Evolutionary conservation across 2,329 filamentous ascomycete genomes (phyloP).

Genomic region (Pseudogymnoascus verrucosus): DNA sequence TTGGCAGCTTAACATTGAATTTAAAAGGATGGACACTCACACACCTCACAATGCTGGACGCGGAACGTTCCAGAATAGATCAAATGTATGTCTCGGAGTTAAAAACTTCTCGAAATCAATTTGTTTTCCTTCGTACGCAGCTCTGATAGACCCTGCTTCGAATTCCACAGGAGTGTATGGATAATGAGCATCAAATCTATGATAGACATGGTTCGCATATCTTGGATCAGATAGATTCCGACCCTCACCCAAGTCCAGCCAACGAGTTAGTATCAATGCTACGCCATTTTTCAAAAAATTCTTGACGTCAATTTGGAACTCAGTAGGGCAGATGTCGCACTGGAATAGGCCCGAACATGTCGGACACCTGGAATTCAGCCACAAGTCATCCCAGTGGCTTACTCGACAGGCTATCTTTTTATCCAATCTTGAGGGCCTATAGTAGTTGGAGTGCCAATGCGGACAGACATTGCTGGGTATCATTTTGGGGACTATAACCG

Average conservation of each 20-base stretch:
- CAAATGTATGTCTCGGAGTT: background rate
- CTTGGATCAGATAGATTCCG: background rate
- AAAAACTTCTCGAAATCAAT: background rate
- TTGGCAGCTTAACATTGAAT: background rate
- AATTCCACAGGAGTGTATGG: background rate
- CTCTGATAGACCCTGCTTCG: background rate
- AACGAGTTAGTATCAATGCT: background rate
- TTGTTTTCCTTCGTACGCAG: background rate
- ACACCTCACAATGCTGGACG: background rate
- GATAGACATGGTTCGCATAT: background rate
- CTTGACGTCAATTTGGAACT: background rate
- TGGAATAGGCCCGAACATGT: background rate
- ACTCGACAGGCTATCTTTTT: background rate
- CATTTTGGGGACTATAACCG: background rate
- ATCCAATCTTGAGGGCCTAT: background rate
- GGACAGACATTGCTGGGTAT: background rate
- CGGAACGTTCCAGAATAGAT: too few relatives aligned
- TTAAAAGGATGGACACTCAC: background rate
- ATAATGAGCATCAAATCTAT: background rate
- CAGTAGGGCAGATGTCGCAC: background rate
- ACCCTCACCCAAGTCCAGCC: background rate
- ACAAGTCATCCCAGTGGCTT: background rate
- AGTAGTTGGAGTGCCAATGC: background rate
- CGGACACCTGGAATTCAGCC: background rate
- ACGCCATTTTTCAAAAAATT: background rate